phyloP scores from a whole-genome alignment of 169 alveolate genomes.

The Plasmodium gallinaceum region DNA sequence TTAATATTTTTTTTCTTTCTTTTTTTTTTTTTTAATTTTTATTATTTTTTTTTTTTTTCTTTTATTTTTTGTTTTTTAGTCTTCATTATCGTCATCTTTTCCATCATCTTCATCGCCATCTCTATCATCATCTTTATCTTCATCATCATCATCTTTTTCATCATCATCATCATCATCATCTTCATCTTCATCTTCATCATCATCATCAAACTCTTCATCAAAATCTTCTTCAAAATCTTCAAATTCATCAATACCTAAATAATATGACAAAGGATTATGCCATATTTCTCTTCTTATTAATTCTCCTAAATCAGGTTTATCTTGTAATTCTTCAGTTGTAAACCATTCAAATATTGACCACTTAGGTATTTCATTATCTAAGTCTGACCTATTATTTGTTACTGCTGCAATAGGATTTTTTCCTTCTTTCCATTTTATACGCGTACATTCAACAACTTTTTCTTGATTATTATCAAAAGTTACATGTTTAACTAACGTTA shows the following conservation, averaged over 20 bases:
- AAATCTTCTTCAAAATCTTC: constrained; percentile 87
- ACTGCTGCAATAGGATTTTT: constrained; percentile 76
- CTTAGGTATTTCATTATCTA: constrained; percentile 74
- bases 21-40: background rate
- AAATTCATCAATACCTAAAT: constrained; percentile 83
- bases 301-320: constrained; percentile 91
- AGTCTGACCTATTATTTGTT: constrained; percentile 46
- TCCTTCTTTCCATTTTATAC: constrained; percentile 90
- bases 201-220: constrained; percentile 80
- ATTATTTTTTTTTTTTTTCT: background rate
- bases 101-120: constrained; percentile 47
- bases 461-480: constrained; percentile 87
- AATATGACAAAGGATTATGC: constrained; percentile 92
- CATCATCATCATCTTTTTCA: constrained; percentile 44
- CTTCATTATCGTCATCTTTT: constrained; percentile 27
- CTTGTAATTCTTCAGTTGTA: constrained; percentile 86
- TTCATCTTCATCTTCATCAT: constrained; percentile 75
- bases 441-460: constrained; percentile 89
- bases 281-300: constrained; percentile 92
- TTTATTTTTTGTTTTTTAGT: constrained; percentile 18
- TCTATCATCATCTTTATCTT: constrained; percentile 45
- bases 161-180: constrained; percentile 77
- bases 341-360: constrained; percentile 90
- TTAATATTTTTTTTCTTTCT: background rate
- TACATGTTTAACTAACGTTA: constrained; percentile 88